phyloP scores from a whole-genome alignment of 2,329 filamentous ascomycete species.

The Neonectria punicea region DNA sequence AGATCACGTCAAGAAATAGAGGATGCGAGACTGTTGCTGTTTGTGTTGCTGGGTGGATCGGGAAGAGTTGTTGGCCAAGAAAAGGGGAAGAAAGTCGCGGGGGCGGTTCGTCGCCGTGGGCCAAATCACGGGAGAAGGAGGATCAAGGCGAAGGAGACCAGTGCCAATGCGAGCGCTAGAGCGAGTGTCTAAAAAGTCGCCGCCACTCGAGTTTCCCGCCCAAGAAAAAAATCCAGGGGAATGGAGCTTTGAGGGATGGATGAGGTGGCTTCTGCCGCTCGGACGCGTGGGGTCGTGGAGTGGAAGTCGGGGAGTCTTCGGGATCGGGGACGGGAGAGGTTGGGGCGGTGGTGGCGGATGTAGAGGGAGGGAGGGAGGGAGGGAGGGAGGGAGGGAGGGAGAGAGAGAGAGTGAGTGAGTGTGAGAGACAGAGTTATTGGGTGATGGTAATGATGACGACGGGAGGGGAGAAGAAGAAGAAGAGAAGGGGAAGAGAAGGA shows the following conservation, averaged over 20 bases:
- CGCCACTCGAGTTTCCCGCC: slow-evolving; percentile 26
- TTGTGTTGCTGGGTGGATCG: slow-evolving; percentile 23
- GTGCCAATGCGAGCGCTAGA: slow-evolving; percentile 4
- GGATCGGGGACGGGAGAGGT: neutral
- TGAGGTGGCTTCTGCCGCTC: slow-evolving; percentile 41
- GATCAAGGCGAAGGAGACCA: slow-evolving; percentile 11
- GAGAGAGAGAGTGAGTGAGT: neutral
- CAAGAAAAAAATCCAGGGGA: slow-evolving; percentile 40
- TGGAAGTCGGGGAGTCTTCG: slow-evolving; percentile 11
- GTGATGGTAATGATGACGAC: neutral
- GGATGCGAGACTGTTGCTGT: slow-evolving; percentile 21
- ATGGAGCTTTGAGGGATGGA: slow-evolving; percentile 32
- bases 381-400: neutral
- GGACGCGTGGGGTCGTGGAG: slow-evolving; percentile 40
- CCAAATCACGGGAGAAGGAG: slow-evolving; percentile 25
- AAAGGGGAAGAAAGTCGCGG: slow-evolving; percentile 19
- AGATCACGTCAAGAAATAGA: slow-evolving; percentile 17
- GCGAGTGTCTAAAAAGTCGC: slow-evolving; percentile 28
- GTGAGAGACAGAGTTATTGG: neutral
- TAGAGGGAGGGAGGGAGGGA: slow-evolving; percentile 1
- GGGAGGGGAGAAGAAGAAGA: slow-evolving; percentile 6
- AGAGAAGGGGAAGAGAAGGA: slow-evolving; percentile 5
- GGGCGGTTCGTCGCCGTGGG: slow-evolving; percentile 22
- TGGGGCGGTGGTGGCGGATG: slow-evolving; percentile 2
- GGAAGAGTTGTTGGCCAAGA: slow-evolving; percentile 17